phyloP scores from a whole-genome alignment of 805 yeast species.

The Metschnikowia drakensbergensis region DNA sequence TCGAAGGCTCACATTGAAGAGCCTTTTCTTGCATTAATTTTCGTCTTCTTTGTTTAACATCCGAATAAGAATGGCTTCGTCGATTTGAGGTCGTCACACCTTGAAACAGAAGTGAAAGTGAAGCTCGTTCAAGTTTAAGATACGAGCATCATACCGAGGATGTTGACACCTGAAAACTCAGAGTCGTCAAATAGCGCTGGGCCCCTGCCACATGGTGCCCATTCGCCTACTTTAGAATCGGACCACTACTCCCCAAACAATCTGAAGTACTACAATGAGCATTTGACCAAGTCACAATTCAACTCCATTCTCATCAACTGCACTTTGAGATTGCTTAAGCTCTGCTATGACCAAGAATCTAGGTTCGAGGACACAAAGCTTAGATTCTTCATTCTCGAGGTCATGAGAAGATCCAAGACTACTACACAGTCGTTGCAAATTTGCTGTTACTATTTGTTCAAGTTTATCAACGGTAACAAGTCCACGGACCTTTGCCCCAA shows the following conservation, averaged over 20 bases:
- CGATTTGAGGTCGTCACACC: slow-evolving; percentile 4
- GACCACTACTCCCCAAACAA: slow-evolving; percentile 32
- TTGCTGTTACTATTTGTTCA: slow-evolving; percentile 60
- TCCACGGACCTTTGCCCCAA: slow-evolving; percentile 49
- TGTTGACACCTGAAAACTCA: slow-evolving; percentile 15
- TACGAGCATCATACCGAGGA: not conserved
- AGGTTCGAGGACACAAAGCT: slow-evolving; percentile 17
- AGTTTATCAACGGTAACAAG: slow-evolving; percentile 30
- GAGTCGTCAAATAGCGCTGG: slow-evolving; percentile 12
- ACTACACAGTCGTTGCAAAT: slow-evolving; percentile 61
- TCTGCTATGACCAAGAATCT: slow-evolving; percentile 22
- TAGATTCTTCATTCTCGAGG: slow-evolving; percentile 36
- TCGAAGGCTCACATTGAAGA: not conserved
- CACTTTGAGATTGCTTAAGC: slow-evolving; percentile 32
- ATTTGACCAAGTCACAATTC: slow-evolving; percentile 39
- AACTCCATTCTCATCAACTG: slow-evolving; percentile 38
- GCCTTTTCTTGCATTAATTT: not conserved
- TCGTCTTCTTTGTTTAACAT: not conserved
- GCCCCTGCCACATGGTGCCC: slow-evolving; percentile 7
- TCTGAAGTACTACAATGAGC: slow-evolving; percentile 37
- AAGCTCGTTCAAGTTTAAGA: not conserved
- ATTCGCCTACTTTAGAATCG: slow-evolving; percentile 12
- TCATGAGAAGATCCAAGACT: slow-evolving; percentile 51
- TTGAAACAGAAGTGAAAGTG: not conserved
- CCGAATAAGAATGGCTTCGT: slow-evolving; percentile 6